Evolutionary conservation across 768 basidiomycete genomes (phyloP), one percentile per base, ranked within the genome.

Genomic region (Pleurotus salmoneostramineus): DNA sequence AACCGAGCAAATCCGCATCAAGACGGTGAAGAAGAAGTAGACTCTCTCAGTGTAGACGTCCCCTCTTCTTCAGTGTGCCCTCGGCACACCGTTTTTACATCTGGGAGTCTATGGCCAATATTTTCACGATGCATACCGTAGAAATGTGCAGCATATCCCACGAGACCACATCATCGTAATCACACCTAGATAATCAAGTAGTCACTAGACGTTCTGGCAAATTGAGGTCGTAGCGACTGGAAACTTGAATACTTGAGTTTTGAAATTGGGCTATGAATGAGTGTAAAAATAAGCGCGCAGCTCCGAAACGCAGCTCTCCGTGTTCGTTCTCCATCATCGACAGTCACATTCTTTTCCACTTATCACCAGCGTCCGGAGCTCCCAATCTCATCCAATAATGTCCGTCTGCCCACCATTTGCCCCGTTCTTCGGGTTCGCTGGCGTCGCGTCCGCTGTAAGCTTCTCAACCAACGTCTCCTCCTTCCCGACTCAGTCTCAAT

Each of bases 341-440:
- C 15, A 17, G 6, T 17, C 14, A 45, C 44, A 45, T 45, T 45
- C 44, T 11, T 45, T 45, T 45, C 44, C 44, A 15, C 8, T n/a
- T n/a, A 8, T 42, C 8, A n/a, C 40, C 44, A 45, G 15, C 14
- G 44, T 10, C 44, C 12, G 44, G 6, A 42, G 10, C 37, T 14
- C 15, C 21, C 21, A 27, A 27, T 27, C 21, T 27, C 21, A 27
- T 27, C 32, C 45, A 21, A 65, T 54, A 47, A 87, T 85, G 84
- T 82, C 84, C 27, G 62, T 82, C 50, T 97, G 94, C 71, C 94
- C 94, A 60, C 92, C 95, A 33, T 98, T 91, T 70, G 95, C 95
- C 51, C 92, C 94, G 52, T 98, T 98, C 85, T 97, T 98, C 71
- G 96, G 95, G 31, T 95, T 99, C 71, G 95, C 90, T 50, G 96